A percentile compares a stretch with the other conserved stretches of the same genome.
phyloP scores from a whole-genome alignment of 2,329 filamentous ascomycete species.

The Aspergillus jensenii region DNA sequence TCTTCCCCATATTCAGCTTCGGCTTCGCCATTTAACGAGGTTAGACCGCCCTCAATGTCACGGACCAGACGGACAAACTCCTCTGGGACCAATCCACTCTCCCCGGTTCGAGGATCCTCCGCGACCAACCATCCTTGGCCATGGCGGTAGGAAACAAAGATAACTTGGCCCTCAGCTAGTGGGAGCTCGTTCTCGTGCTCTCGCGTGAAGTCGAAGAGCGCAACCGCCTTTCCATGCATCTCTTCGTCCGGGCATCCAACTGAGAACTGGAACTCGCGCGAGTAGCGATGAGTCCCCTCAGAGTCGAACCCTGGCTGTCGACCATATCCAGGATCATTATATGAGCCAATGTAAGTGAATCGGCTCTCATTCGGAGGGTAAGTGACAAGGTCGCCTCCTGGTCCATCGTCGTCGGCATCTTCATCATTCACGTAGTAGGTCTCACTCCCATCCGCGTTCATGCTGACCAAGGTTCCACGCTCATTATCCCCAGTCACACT shows the following conservation, averaged over 20 bases:
- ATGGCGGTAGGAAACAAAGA: constrained; percentile 93
- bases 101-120: constrained; percentile 88
- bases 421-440: constrained; percentile 74
- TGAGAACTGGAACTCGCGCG: constrained; percentile 89
- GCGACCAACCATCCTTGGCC: constrained; percentile 97
- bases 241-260: constrained; percentile 95
- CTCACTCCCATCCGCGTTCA: constrained; percentile 69
- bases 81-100: constrained; percentile 93
- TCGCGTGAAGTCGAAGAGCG: constrained; percentile 88
- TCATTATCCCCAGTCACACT: constrained; percentile 54
- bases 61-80: constrained; percentile 90
- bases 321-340: constrained; percentile 37
- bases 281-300: constrained; percentile 66
- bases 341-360: constrained; percentile 51
- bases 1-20: constrained; percentile 47
- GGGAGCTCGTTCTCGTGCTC: constrained; percentile 97
- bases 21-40: constrained; percentile 62
- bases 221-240: constrained; percentile 95
- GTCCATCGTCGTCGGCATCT: constrained; percentile 60
- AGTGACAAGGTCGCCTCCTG: constrained; percentile 77
- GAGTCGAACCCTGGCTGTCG: constrained; percentile 37
- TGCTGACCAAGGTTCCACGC: constrained; percentile 66
- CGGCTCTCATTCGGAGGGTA: constrained; percentile 67
- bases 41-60: constrained; percentile 89
- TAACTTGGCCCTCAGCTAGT: constrained; percentile 89